phyloP scores from a whole-genome alignment of 2,329 filamentous ascomycete genomes.

The Apiospora malaysiana region DNA sequence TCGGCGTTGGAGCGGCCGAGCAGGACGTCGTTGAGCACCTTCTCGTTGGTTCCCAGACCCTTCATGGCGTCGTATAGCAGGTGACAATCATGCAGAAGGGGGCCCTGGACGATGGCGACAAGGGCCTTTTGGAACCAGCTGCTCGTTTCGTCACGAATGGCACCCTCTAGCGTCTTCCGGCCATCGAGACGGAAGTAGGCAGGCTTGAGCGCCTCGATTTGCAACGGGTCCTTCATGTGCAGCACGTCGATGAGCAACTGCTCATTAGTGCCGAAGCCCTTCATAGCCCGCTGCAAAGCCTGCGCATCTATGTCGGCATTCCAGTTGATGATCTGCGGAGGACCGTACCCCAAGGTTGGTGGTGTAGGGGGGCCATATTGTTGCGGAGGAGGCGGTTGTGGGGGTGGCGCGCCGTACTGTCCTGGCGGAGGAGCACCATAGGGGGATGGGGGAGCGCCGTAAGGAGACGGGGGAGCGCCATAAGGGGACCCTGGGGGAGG shows the following conservation, averaged over 20 bases:
- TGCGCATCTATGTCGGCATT: constrained; percentile 74
- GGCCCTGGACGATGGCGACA: constrained; percentile 77
- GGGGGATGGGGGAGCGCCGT: constrained; percentile 41
- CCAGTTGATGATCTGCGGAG: constrained; percentile 71
- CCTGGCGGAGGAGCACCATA: constrained; percentile 40
- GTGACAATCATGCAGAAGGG: constrained; percentile 76
- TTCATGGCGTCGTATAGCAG: constrained; percentile 74
- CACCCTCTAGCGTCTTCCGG: constrained; percentile 75
- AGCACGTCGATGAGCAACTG: constrained; percentile 74
- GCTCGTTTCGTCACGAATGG: constrained; percentile 74
- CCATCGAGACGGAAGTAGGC: constrained; percentile 69
- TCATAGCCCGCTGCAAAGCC: constrained; percentile 81
- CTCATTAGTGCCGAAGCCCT: constrained; percentile 91
- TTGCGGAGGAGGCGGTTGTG: constrained; percentile 38
- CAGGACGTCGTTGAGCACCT: constrained; percentile 83
- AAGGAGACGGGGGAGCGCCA: constrained; percentile 43
- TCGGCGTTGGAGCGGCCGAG: constrained; percentile 87
- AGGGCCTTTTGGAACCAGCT: constrained; percentile 78
- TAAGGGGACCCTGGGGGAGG: constrained; percentile 44
- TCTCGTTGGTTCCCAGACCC: constrained; percentile 86
- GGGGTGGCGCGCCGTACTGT: constrained; percentile 39
- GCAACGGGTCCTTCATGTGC: constrained; percentile 75
- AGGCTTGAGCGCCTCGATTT: constrained; percentile 71
- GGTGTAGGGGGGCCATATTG: constrained; percentile 58
- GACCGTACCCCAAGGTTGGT: constrained; percentile 76